Percentiles rank a stretch among this genome's conserved stretches.
Conservation (phyloP, 768 basidiomycete species). For the Kwoniella sp. region DNA sequence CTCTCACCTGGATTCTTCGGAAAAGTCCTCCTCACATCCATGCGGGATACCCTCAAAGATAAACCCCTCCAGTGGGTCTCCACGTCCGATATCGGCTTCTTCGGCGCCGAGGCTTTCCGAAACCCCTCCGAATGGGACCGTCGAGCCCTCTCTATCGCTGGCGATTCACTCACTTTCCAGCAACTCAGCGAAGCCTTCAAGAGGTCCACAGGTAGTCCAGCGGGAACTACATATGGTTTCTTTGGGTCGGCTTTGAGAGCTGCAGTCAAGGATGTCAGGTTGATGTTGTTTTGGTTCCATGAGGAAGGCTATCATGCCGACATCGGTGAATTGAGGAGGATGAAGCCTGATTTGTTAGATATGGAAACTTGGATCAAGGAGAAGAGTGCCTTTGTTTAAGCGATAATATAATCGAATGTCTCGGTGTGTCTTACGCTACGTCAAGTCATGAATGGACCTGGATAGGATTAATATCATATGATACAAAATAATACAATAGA, state of each 20-base stretch:
- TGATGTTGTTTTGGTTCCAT: conserved; percentile 23
- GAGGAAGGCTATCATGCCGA: conserved; percentile 12
- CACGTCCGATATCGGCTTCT: conserved; percentile 11
- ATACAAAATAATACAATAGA: neutral
- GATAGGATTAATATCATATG: too few relatives aligned
- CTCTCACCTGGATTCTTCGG: neutral
- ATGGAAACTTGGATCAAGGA: conserved; percentile 20
- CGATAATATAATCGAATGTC: too few relatives aligned
- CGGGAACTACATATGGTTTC: conserved; percentile 7
- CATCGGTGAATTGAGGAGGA: neutral
- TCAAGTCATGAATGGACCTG: too few relatives aligned
- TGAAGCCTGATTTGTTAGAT: conserved; percentile 15
- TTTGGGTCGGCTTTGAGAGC: conserved; percentile 4
- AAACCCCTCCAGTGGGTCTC: conserved; percentile 12
- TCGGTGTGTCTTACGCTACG: too few relatives aligned
- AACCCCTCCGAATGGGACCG: conserved; percentile 4
- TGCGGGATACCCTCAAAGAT: conserved; percentile 9
- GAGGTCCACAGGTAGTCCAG: neutral
- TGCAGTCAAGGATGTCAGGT: conserved; percentile 11
- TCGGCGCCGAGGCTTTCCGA: conserved; percentile 12
- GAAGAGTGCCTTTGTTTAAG: conserved; percentile 14
- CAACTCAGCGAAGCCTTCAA: conserved; percentile 9
- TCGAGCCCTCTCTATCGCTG: conserved; percentile 9
- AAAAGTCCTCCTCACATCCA: conserved; percentile 8
- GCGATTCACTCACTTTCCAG: conserved; percentile 9